A percentile compares a stretch with the other conserved stretches of the same genome.
Evolutionary conservation across 208 protist species (phyloP).

Genomic region (Leishmania tropica): DNA sequence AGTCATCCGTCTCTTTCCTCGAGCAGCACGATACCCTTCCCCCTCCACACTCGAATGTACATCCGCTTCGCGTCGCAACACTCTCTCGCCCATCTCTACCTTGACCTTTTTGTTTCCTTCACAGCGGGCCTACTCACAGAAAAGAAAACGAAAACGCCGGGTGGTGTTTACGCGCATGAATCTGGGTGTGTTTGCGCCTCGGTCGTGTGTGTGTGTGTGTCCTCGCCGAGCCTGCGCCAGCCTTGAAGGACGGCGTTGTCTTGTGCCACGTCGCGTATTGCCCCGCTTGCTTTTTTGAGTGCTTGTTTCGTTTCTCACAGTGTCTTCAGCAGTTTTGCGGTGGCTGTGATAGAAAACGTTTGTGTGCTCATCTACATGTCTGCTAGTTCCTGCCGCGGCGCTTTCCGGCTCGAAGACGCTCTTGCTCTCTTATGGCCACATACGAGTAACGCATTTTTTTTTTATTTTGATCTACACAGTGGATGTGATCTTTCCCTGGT

Average conservation of each 20-base stretch:
- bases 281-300: not conserved
- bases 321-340: not conserved
- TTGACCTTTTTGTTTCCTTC: not conserved
- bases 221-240: not conserved
- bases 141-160: not conserved
- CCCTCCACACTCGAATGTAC: not conserved
- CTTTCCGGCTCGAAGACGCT: not conserved
- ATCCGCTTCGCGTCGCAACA: not conserved
- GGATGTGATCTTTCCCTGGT: not conserved
- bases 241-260: not conserved
- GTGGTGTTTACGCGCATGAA: not conserved
- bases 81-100: conserved; percentile 15
- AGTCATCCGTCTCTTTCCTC: conserved; percentile 17
- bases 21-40: not conserved
- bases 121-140: not conserved
- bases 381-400: not conserved
- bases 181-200: not conserved
- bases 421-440: not conserved
- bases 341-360: not conserved
- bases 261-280: not conserved
- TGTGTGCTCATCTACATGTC: not conserved
- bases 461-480: not conserved
- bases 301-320: not conserved
- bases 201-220: not conserved
- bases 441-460: not conserved